Evolutionary conservation across 1,139 yeast genomes (phyloP), one percentile per base, ranked within the genome.

Genomic region (Yamadazyma oceani): DNA sequence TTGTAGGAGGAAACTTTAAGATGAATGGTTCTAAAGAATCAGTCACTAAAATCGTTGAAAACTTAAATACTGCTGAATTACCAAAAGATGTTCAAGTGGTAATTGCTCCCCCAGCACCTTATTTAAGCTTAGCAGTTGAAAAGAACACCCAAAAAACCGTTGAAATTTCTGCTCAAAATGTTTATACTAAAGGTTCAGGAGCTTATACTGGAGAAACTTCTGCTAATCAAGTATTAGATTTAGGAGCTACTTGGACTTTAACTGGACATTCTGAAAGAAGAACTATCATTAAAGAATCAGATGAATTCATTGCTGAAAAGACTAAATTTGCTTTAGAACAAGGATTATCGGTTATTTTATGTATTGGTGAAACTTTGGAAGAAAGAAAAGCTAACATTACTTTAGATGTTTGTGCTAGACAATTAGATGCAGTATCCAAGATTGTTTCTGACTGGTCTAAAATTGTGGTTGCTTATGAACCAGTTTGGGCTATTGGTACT

Each of bases 401-500:
- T 57, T 77, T 90, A 58, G 78, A 82, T 21, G 95, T 94, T 46
- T 85, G 87, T 66, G 81, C 87, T 62, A 81, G 86, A 73, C 97
- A 92, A 79, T 78, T 92, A 64, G 79, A 82, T 53, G 97, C 97
- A 48, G 97, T 85, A 46, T 72, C 86, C 58, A 85, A 80, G 63
- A 74, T 83, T 53, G 83, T 90, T 49, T 67, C 77, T 56, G 97
- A 90, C 80, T 92, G 98, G 98, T 60, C 84, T 50, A 78, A 86
- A 68, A 76, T 92, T 55, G 98, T 92, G 51, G 75, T 94, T 66
- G 99, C 98, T 61, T 94, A 94, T 74, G 98, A 92, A 75, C 99
- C 99, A 57, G 96, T 92, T 55, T 92, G 98, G 98, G 99, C 99
- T 55, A 92, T 92, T 60, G 99, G 99, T 67, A 90, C 98, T 55